Evolutionary conservation across 75 land plant species (phyloP).

Genomic region (Pseudotsuga menziesii): DNA sequence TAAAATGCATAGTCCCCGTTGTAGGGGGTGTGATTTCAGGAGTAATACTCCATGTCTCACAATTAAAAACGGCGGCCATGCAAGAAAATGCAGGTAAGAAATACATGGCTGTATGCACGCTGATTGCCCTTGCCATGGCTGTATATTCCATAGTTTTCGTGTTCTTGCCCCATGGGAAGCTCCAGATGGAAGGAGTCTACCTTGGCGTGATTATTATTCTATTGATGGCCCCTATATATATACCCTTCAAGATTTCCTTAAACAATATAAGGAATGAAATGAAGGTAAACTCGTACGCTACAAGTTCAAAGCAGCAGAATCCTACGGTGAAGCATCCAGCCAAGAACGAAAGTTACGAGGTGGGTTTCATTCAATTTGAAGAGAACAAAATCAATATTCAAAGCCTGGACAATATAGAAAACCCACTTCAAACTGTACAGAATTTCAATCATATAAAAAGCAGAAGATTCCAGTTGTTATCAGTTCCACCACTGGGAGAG

Average conservation of each 20-base stretch:
- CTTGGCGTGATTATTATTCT: background rate
- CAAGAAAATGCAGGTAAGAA: background rate
- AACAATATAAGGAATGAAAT: too few species aligned
- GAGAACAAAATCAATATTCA: too few species aligned
- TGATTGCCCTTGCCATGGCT: background rate
- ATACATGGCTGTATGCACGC: constrained; percentile 9
- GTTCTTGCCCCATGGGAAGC: background rate
- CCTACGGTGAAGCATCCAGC: too few species aligned
- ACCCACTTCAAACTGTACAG: too few species aligned
- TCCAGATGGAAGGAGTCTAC: background rate
- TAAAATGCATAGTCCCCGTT: constrained; percentile 37
- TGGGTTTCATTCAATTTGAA: too few species aligned
- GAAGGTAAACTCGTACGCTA: too few species aligned
- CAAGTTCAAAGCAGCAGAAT: too few species aligned
- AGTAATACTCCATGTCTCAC: background rate
- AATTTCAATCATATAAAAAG: too few species aligned
- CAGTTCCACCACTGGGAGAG: too few species aligned
- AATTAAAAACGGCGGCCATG: background rate
- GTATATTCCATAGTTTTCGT: background rate
- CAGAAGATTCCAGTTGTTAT: too few species aligned
- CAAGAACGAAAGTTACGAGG: too few species aligned
- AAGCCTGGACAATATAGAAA: too few species aligned
- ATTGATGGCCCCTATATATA: background rate
- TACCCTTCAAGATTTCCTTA: background rate
- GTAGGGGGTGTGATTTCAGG: constrained; percentile 12